Evolutionary conservation across 1,284 basidiomycete species (phyloP).

Genomic region (Pyrrhoderma noxium): DNA sequence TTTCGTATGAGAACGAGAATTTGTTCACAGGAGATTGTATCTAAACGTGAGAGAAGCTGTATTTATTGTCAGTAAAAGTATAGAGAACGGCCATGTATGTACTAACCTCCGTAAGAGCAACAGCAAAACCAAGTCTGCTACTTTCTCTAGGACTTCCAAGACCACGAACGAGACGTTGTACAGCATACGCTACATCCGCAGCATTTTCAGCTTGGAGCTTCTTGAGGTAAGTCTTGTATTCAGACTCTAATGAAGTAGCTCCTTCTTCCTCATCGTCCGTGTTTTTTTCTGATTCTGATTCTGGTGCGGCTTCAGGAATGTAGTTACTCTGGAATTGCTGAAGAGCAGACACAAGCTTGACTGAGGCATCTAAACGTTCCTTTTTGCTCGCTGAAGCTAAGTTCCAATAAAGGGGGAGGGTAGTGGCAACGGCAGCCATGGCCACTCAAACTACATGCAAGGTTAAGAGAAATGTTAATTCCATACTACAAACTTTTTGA

Average conservation of each 20-base stretch:
- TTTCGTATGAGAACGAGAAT: constrained; percentile 69
- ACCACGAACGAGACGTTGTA: constrained; percentile 79
- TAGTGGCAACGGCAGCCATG: constrained; percentile 58
- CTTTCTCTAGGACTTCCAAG: constrained; percentile 89
- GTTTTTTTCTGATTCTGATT: constrained; percentile 42
- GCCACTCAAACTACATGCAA: background rate
- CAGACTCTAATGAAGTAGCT: constrained; percentile 26
- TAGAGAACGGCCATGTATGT: constrained; percentile 4
- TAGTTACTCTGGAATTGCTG: constrained; percentile 74
- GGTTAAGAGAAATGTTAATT: no score
- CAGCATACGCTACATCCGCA: constrained; percentile 84
- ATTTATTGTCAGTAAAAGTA: constrained; percentile 7
- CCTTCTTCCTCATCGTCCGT: constrained; percentile 35
- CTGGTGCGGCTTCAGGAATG: constrained; percentile 33
- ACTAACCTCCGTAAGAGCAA: constrained; percentile 88
- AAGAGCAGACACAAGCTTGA: constrained; percentile 74
- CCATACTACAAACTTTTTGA: background rate
- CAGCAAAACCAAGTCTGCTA: constrained; percentile 90
- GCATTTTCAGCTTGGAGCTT: constrained; percentile 62
- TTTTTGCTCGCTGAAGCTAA: constrained; percentile 79
- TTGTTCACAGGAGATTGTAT: constrained; percentile 72
- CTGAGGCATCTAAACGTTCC: constrained; percentile 79
- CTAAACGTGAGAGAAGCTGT: constrained; percentile 75
- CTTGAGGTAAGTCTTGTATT: constrained; percentile 32
- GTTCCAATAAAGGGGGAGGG: constrained; percentile 90